Evolutionary conservation across 768 basidiomycete genomes (phyloP).

Genomic region (Exsudoporus frostii): DNA sequence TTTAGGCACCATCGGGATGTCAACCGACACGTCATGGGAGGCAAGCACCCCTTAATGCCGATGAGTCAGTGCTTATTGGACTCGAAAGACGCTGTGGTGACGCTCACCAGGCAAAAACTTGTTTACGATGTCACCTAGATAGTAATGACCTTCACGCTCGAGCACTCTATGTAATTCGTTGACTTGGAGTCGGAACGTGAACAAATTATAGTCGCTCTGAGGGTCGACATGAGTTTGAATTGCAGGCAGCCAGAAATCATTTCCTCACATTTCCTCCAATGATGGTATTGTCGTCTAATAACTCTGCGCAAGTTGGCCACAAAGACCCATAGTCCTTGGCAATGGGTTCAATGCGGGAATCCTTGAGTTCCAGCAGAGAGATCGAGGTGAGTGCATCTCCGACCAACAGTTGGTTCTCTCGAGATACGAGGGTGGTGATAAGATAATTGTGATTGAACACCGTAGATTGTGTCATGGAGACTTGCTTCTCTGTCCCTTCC

Average conservation of each 20-base stretch:
- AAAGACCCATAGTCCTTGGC: slow-evolving; percentile 75
- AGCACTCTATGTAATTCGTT: slow-evolving; percentile 44
- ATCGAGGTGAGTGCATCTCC: slow-evolving; percentile 83
- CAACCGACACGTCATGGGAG: slow-evolving; percentile 41
- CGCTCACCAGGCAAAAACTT: slow-evolving; percentile 64
- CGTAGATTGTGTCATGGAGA: slow-evolving; percentile 37
- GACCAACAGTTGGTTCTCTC: slow-evolving; percentile 54
- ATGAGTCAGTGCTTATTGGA: neutral
- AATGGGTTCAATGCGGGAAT: slow-evolving; percentile 45
- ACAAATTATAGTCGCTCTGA: slow-evolving; percentile 68
- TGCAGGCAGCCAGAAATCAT: slow-evolving; percentile 6
- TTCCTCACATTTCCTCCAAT: slow-evolving; percentile 73
- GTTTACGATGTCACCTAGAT: slow-evolving; percentile 74
- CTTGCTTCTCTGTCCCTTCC: slow-evolving; percentile 32
- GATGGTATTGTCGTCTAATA: slow-evolving; percentile 49
- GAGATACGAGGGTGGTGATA: slow-evolving; percentile 61
- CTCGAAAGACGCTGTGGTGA: neutral
- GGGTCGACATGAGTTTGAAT: slow-evolving; percentile 6
- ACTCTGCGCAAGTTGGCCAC: slow-evolving; percentile 68
- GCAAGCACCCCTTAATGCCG: slow-evolving; percentile 50
- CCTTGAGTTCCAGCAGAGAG: slow-evolving; percentile 56
- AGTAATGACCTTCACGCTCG: slow-evolving; percentile 66
- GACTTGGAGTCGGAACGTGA: slow-evolving; percentile 53
- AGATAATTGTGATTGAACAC: slow-evolving; percentile 84
- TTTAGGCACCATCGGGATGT: slow-evolving; percentile 46